phyloP scores from a whole-genome alignment of 495 filamentous ascomycete genomes.

The Penicillium taxi region DNA sequence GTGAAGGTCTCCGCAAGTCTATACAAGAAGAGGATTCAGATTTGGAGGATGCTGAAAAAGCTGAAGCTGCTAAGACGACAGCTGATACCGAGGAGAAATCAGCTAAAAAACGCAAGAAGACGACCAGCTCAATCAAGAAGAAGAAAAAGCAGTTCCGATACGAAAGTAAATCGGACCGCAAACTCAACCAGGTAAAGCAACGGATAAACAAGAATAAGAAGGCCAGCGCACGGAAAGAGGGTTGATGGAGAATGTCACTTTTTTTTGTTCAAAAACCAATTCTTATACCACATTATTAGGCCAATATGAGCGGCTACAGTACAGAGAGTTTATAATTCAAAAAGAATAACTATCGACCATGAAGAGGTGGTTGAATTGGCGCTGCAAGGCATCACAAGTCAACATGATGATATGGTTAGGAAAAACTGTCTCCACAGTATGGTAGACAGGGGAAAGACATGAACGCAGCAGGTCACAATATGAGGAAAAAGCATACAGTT shows the following conservation, averaged over 20 bases:
- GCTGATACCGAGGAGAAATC: constrained; percentile 21
- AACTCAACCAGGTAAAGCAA: constrained; percentile 57
- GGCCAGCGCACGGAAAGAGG: constrained; percentile 36
- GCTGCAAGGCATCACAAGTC: constrained; percentile 10
- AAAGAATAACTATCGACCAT: constrained; percentile 6
- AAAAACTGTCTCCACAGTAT: constrained; percentile 20
- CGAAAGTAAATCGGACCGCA: constrained; percentile 75
- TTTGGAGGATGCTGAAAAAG: constrained; percentile 25
- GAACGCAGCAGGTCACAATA: constrained; percentile 20
- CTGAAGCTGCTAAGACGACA: constrained; percentile 12
- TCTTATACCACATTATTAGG: constrained; percentile 13
- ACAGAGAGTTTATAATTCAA: constrained; percentile 13
- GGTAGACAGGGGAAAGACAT: constrained; percentile 15
- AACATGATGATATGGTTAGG: constrained; percentile 16
- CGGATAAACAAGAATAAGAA: constrained; percentile 49
- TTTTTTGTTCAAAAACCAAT: neutral
- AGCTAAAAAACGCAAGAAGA: constrained; percentile 43
- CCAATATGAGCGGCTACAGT: constrained; percentile 6
- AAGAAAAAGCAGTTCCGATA: constrained; percentile 92
- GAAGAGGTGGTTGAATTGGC: constrained; percentile 12
- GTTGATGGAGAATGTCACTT: constrained; percentile 11
- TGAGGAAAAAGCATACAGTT: constrained; percentile 22
- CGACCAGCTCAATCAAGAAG: constrained; percentile 53
- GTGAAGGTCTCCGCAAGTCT: constrained; percentile 55
- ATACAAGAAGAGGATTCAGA: constrained; percentile 42